A percentile compares a stretch with the other conserved stretches of the same genome.
These are phyloP conservation scores for Cladosporium sp. DNA, from an alignment of 2,329 filamentous ascomycete species.

Conservation along the genomic window DNA sequence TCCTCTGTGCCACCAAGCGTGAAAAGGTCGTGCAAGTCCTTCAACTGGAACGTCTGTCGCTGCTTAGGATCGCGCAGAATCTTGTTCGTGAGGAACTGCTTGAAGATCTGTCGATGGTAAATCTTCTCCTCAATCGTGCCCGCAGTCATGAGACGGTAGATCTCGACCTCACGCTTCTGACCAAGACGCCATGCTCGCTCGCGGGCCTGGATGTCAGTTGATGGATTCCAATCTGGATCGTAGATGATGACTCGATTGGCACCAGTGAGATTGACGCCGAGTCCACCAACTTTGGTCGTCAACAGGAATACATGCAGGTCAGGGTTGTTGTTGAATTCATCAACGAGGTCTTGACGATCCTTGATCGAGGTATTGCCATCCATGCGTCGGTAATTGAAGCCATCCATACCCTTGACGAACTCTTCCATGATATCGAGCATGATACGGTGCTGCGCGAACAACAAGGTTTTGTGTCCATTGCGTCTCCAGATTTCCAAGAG, in stretches of 20 bases:
- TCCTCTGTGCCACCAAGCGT: conserved; percentile 67
- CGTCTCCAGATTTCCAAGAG: conserved; percentile 86
- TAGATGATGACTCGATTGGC: conserved; percentile 97
- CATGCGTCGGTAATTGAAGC: conserved; percentile 82
- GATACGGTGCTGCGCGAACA: conserved; percentile 90
- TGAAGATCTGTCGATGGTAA: conserved; percentile 97
- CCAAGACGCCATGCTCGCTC: conserved; percentile 95
- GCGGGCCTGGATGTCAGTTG: conserved; percentile 90
- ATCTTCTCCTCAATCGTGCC: conserved; percentile 99
- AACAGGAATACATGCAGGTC: conserved; percentile 84
- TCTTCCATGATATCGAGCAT: conserved; percentile 94
- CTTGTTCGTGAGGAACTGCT: conserved; percentile 96
- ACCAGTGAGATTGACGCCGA: conserved; percentile 92
- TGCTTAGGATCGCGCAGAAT: conserved; percentile 93
- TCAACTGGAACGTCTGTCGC: conserved; percentile 83
- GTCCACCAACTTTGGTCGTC: conserved; percentile 90
- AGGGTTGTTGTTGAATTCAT: conserved; percentile 84
- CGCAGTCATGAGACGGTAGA: conserved; percentile 96
- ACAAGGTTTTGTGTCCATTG: conserved; percentile 87
- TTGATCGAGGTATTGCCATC: conserved; percentile 90
- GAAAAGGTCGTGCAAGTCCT: conserved; percentile 90
- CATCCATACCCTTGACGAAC: conserved; percentile 68
- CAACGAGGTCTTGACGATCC: conserved; percentile 83
- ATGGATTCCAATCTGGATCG: conserved; percentile 98
- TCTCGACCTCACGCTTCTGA: conserved; percentile 91